phyloP scores from a whole-genome alignment of 2,329 filamentous ascomycete species.

The Aspergillus hiratsukae region DNA sequence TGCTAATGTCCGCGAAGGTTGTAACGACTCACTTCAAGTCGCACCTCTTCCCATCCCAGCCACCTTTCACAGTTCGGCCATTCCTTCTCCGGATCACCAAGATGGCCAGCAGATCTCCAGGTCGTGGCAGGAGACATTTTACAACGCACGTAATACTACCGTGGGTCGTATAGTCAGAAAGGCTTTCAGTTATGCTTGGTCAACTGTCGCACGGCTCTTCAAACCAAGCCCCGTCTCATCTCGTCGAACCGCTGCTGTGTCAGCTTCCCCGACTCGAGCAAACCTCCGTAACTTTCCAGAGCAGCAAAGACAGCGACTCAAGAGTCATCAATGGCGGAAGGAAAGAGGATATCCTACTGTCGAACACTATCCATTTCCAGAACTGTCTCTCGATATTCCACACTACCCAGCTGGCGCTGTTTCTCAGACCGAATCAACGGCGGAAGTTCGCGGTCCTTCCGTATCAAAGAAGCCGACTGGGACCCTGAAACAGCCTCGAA shows the following conservation, averaged over 20 bases:
- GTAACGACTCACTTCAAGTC: not conserved
- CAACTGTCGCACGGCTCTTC: not conserved
- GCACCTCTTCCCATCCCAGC: not conserved
- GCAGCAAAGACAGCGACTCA: conserved; percentile 12
- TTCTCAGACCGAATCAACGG: not conserved
- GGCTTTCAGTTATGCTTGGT: not conserved
- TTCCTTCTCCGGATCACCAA: not conserved
- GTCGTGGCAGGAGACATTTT: not conserved
- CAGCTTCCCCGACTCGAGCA: conserved; percentile 10
- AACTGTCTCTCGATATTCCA: conserved; percentile 10
- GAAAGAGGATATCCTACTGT: conserved; percentile 9
- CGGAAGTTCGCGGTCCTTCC: not conserved
- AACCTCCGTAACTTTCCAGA: conserved; percentile 11
- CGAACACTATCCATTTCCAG: conserved; percentile 14
- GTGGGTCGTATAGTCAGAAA: not conserved
- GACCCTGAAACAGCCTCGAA: not conserved
- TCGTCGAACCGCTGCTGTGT: not conserved
- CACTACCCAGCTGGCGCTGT: not conserved
- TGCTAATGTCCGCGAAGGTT: not conserved
- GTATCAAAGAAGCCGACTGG: not conserved
- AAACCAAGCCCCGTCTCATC: not conserved
- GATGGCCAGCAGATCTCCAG: not conserved
- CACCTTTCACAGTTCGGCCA: not conserved
- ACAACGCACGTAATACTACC: not conserved
- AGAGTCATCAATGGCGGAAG: conserved; percentile 10